Evolutionary conservation across 164 flowering plant genomes (phyloP).

Genomic region (Umbilicus rupestris): DNA sequence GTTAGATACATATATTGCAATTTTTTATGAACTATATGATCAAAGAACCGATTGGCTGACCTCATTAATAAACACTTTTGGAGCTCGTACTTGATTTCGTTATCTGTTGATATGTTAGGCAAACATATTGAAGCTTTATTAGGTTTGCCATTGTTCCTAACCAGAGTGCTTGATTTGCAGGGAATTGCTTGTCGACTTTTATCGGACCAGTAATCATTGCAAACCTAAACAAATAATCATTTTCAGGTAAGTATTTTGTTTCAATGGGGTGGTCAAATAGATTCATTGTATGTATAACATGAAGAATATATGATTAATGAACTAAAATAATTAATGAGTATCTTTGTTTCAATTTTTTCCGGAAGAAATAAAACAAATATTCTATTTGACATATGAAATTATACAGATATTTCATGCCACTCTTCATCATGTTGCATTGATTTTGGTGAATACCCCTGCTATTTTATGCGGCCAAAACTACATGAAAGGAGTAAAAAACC

Average conservation of each 20-base stretch:
- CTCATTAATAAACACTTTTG: not conserved
- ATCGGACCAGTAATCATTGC: conserved; percentile 35
- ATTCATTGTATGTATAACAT: not conserved
- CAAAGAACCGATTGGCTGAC: not conserved
- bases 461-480: not conserved
- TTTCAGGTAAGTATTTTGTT: conserved; percentile 44
- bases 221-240: conserved; percentile 72
- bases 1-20: not conserved
- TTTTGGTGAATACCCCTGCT: not conserved
- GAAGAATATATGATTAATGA: not conserved
- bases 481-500: not conserved
- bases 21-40: not conserved
- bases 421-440: not conserved
- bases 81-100: not conserved
- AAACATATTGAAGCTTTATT: not conserved
- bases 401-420: not conserved
- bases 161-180: conserved; percentile 21
- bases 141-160: not conserved
- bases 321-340: no score
- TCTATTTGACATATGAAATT: not conserved
- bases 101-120: not conserved
- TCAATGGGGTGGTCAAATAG: not conserved
- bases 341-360: no score
- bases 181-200: conserved; percentile 68
- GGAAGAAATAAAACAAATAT: no score